Conservation (phyloP, 108 stramenopile genomes). For the Nitzschia palea region DNA sequence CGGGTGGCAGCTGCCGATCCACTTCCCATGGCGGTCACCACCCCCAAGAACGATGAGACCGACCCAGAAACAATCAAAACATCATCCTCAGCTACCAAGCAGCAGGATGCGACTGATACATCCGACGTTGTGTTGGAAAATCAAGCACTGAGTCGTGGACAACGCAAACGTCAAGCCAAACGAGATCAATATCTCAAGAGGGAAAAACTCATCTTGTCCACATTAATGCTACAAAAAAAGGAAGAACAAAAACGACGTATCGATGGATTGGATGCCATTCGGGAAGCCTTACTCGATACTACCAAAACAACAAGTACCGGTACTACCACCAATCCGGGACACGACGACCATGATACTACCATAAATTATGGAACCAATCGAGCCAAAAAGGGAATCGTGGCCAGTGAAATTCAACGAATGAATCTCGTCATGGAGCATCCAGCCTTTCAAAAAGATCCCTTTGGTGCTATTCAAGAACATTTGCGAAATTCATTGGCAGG, state of each 20-base stretch:
- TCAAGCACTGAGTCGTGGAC: constrained; percentile 69
- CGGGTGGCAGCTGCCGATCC: constrained; percentile 15
- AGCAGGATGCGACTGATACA: too few relatives aligned
- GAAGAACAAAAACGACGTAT: constrained; percentile 79
- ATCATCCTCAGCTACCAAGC: not conserved
- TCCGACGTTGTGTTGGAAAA: too few relatives aligned
- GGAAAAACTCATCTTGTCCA: constrained; percentile 77
- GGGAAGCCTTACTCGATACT: constrained; percentile 55
- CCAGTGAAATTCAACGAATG: constrained; percentile 65
- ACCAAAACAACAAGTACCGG: constrained; percentile 2
- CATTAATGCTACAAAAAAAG: constrained; percentile 53
- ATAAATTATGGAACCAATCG: constrained; percentile 48
- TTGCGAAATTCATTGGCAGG: constrained; percentile 63
- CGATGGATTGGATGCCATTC: constrained; percentile 80
- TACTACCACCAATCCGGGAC: not conserved
- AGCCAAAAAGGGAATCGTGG: constrained; percentile 52
- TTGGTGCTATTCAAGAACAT: constrained; percentile 78
- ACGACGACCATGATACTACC: constrained; percentile 1
- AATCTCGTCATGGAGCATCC: constrained; percentile 77
- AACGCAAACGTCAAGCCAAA: constrained; percentile 76
- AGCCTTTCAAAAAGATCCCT: constrained; percentile 71
- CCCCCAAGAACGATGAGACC: not conserved
- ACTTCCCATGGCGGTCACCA: constrained; percentile 7
- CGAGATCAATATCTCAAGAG: constrained; percentile 75
- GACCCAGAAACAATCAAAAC: too few relatives aligned